A percentile compares a stretch with the other conserved stretches of the same genome.
Evolutionary conservation across 1,139 yeast genomes (phyloP).

Genomic region (Blastobotrys petasosporus): DNA sequence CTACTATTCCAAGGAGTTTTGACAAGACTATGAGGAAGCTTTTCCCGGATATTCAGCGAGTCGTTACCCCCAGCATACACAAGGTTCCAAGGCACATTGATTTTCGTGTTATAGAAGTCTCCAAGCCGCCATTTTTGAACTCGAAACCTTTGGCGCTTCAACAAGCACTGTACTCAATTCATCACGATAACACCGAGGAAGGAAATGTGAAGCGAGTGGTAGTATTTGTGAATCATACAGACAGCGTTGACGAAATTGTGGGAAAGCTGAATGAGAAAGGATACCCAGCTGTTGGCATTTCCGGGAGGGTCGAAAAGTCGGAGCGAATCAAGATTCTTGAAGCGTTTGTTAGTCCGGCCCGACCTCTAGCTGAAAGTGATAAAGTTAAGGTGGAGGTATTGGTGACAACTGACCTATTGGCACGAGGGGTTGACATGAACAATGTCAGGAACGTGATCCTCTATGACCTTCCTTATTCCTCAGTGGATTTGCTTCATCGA

Average conservation of each 20-base stretch:
- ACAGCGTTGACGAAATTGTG: conserved; percentile 55
- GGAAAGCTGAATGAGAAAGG: conserved; percentile 51
- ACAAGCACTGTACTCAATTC: conserved; percentile 81
- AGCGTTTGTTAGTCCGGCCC: conserved; percentile 59
- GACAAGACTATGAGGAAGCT: conserved; percentile 53
- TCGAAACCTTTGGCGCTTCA: conserved; percentile 79
- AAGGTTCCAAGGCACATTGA: conserved; percentile 71
- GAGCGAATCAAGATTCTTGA: conserved; percentile 53
- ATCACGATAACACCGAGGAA: conserved; percentile 74
- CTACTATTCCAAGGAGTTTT: conserved; percentile 81
- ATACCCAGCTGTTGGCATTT: conserved; percentile 57
- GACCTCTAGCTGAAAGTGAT: conserved; percentile 29
- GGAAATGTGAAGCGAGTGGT: conserved; percentile 76
- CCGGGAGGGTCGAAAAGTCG: conserved; percentile 55
- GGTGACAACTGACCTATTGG: conserved; percentile 84
- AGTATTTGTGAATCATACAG: conserved; percentile 76
- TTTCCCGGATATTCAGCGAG: conserved; percentile 62
- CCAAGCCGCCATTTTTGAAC: conserved; percentile 70
- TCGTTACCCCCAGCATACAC: conserved; percentile 79
- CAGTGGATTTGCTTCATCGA: conserved; percentile 84
- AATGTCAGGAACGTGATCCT: conserved; percentile 77
- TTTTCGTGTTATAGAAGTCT: conserved; percentile 69
- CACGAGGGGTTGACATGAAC: conserved; percentile 84
- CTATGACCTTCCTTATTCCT: conserved; percentile 77
- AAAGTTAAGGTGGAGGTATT: conserved; percentile 46